Percentiles rank a stretch among this genome's conserved stretches.
phyloP scores from a whole-genome alignment of 345 rosid species.

The Dipteronia sinensis region DNA sequence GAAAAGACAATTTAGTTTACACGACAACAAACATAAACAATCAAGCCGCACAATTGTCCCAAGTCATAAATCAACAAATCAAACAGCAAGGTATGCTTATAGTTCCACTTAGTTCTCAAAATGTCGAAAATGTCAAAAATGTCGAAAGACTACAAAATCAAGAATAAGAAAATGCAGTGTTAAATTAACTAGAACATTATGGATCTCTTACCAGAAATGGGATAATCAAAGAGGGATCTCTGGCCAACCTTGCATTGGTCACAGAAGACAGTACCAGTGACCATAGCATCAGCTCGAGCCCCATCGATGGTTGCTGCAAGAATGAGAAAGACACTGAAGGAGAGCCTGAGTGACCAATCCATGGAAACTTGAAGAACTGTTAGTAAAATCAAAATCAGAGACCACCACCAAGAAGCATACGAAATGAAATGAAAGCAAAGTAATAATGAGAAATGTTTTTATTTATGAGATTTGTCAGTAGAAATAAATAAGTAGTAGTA shows the following conservation, averaged over 20 bases:
- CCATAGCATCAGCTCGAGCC: conserved; percentile 55
- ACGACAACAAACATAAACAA: neutral
- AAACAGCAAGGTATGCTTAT: neutral
- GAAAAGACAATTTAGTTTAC: neutral
- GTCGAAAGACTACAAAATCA: neutral
- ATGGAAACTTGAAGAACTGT: conserved; percentile 28
- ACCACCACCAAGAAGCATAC: neutral
- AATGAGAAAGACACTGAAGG: conserved; percentile 45
- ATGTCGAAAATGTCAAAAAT: neutral
- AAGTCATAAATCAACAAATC: no score
- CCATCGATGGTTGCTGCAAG: conserved; percentile 52
- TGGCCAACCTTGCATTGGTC: conserved; percentile 94
- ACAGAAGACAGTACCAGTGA: conserved; percentile 76
- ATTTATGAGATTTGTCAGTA: conserved; percentile 14
- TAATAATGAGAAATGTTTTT: neutral
- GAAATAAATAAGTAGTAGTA: conserved; percentile 20
- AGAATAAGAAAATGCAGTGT: no score
- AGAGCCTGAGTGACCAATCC: conserved; percentile 42
- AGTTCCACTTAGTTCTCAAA: neutral
- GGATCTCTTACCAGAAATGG: conserved; percentile 50
- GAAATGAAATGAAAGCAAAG: neutral
- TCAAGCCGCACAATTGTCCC: neutral
- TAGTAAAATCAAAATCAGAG: neutral
- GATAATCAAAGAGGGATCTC: conserved; percentile 72
- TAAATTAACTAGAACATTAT: neutral